Conservation (phyloP, 148 eudicot genomes). For the Rhododendron williamsianum region DNA sequence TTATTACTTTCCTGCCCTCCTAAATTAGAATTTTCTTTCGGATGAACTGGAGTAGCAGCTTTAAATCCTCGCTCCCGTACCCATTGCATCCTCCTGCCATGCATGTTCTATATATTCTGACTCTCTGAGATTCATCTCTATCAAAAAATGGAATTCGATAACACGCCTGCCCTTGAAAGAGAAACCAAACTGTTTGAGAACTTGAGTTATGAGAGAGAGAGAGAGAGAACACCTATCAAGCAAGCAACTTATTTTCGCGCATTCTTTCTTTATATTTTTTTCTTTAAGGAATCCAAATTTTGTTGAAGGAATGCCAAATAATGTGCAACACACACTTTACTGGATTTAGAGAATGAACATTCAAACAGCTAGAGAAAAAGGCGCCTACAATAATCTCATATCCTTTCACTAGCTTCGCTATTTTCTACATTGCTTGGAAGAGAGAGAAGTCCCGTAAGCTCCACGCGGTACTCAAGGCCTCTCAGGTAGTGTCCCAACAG, state of each 20-base stretch:
- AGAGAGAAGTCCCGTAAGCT: conserved; percentile 62
- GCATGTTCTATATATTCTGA: background rate
- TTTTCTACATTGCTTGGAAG: conserved; percentile 37
- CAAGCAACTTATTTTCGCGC: background rate
- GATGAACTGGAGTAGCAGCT: background rate
- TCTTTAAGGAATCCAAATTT: background rate
- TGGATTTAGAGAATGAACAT: background rate
- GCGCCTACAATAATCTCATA: background rate
- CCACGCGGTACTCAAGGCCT: conserved; percentile 79
- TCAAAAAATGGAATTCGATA: background rate
- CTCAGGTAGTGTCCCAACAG: conserved; percentile 86
- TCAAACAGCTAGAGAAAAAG: background rate
- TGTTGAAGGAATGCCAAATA: background rate
- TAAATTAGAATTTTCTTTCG: background rate
- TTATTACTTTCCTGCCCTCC: background rate
- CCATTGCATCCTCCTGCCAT: background rate
- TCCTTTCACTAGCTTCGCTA: conserved; percentile 11
- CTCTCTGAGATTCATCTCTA: background rate
- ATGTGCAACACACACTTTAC: background rate
- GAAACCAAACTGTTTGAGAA: background rate
- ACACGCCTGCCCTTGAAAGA: background rate
- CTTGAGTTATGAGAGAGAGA: background rate
- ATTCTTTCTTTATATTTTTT: background rate
- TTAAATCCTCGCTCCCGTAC: background rate
- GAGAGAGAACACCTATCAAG: background rate